A percentile compares a stretch with the other conserved stretches of the same genome.
phyloP scores from a whole-genome alignment of 2,329 filamentous ascomycete genomes.

The Aspergillus transmontanensis region DNA sequence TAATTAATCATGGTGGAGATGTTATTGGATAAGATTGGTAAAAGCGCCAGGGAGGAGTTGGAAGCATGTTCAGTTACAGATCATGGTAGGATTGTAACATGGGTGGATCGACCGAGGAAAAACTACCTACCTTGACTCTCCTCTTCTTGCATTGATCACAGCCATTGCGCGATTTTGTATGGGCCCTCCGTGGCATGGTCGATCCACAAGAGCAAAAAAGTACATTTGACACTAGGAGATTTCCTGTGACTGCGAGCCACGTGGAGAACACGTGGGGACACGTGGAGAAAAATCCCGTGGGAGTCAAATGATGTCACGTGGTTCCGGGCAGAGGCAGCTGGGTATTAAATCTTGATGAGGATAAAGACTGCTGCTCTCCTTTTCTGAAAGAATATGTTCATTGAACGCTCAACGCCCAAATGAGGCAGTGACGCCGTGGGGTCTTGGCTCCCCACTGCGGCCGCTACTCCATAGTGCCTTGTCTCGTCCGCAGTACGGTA shows the following conservation, averaged over 20 bases:
- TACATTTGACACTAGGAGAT: neutral
- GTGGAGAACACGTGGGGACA: constrained; percentile 9
- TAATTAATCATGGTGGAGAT: neutral
- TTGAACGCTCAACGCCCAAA: neutral
- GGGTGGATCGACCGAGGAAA: too few relatives aligned
- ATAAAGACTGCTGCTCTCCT: neutral
- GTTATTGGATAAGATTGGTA: neutral
- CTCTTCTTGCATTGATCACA: constrained; percentile 45
- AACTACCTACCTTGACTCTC: constrained; percentile 41
- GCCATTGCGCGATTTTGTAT: constrained; percentile 47
- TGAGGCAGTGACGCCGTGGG: neutral
- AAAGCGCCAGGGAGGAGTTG: neutral
- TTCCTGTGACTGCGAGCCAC: neutral
- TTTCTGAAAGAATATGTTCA: neutral
- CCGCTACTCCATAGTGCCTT: neutral
- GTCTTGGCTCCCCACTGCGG: constrained; percentile 1
- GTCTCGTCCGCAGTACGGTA: neutral
- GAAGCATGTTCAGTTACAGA: neutral
- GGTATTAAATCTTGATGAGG: neutral
- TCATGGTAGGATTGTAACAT: neutral
- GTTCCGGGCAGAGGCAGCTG: neutral
- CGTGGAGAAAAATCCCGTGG: neutral
- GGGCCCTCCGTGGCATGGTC: constrained; percentile 36
- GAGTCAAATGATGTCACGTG: neutral
- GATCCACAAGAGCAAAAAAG: neutral